Evolutionary conservation across 2,329 filamentous ascomycete species (phyloP).

Genomic region (Fonsecaea erecta): DNA sequence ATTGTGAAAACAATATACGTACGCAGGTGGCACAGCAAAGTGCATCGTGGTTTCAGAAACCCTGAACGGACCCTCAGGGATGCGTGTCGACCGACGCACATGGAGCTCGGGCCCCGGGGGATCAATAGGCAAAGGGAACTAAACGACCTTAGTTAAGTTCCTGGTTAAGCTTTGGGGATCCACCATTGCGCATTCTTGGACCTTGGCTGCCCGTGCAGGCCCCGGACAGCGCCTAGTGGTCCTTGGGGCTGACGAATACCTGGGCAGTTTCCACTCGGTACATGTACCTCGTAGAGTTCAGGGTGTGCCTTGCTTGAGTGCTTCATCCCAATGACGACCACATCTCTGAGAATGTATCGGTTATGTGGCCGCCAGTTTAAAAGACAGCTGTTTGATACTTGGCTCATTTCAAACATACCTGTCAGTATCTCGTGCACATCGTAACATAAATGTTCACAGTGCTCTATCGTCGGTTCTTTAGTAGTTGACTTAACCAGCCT

Average conservation of each 20-base stretch:
- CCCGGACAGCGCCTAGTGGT: background rate
- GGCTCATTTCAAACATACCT: too few species aligned
- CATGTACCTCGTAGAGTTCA: too few species aligned
- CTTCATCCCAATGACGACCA: too few species aligned
- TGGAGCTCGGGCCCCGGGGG: background rate
- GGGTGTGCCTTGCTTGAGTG: too few species aligned
- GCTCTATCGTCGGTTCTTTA: too few species aligned
- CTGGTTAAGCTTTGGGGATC: constrained; percentile 10
- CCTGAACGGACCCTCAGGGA: background rate
- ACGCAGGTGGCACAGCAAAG: background rate
- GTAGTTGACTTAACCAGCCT: too few species aligned
- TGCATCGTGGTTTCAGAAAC: constrained; percentile 12
- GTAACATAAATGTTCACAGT: too few species aligned
- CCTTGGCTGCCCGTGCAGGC: background rate
- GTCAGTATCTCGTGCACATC: too few species aligned
- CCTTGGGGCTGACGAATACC: background rate
- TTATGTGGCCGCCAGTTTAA: too few species aligned
- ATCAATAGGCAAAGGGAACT: background rate
- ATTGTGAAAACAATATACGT: background rate
- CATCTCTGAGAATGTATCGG: too few species aligned
- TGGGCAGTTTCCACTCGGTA: too few species aligned
- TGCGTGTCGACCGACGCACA: background rate
- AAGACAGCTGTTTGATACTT: too few species aligned
- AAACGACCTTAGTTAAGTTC: background rate
- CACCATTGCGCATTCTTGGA: background rate